These are phyloP conservation scores for Athelia psychrophila DNA, from an alignment of 1,284 basidiomycete species.

Conservation along the genomic window DNA sequence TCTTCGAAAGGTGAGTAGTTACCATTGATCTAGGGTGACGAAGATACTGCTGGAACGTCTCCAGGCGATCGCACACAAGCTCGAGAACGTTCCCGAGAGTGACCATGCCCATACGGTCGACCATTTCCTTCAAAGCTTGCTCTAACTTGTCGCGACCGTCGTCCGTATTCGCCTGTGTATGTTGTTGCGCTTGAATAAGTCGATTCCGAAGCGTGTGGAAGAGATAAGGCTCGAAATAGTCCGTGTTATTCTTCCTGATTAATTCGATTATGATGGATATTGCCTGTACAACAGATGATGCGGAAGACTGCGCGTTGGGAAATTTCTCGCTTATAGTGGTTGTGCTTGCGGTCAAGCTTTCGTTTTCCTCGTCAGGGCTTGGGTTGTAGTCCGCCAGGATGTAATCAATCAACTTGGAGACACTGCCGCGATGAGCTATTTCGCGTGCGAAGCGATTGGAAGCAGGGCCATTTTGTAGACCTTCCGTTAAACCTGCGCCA, in stretches of 20 bases:
- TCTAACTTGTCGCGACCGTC: slow-evolving; percentile 75
- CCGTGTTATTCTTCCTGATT: slow-evolving; percentile 98
- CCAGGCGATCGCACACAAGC: slow-evolving; percentile 73
- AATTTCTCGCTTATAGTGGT: slow-evolving; percentile 23
- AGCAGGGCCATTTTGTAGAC: slow-evolving; percentile 62
- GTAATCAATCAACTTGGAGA: slow-evolving; percentile 74
- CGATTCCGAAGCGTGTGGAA: slow-evolving; percentile 93
- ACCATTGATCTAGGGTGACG: slow-evolving; percentile 75
- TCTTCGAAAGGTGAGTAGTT: slow-evolving; percentile 24
- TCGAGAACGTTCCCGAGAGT: slow-evolving; percentile 85
- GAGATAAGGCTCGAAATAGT: slow-evolving; percentile 98
- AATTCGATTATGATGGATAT: slow-evolving; percentile 94
- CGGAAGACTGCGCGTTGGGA: slow-evolving; percentile 75
- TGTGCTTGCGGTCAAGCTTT: slow-evolving; percentile 5
- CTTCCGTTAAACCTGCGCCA: slow-evolving; percentile 65
- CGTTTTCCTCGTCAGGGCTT: slow-evolving; percentile 14
- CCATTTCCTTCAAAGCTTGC: slow-evolving; percentile 82
- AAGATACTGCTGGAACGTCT: slow-evolving; percentile 73
- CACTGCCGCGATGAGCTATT: slow-evolving; percentile 76
- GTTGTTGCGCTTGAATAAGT: slow-evolving; percentile 84
- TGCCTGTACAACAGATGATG: slow-evolving; percentile 86
- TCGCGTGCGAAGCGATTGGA: slow-evolving; percentile 90
- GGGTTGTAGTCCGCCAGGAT: slow-evolving; percentile 72
- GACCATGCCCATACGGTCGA: slow-evolving; percentile 90
- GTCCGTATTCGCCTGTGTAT: slow-evolving; percentile 46